A percentile compares a stretch with the other conserved stretches of the same genome.
phyloP scores from a whole-genome alignment of 2,329 filamentous ascomycete species.

The Chaetomiaceae sp. region DNA sequence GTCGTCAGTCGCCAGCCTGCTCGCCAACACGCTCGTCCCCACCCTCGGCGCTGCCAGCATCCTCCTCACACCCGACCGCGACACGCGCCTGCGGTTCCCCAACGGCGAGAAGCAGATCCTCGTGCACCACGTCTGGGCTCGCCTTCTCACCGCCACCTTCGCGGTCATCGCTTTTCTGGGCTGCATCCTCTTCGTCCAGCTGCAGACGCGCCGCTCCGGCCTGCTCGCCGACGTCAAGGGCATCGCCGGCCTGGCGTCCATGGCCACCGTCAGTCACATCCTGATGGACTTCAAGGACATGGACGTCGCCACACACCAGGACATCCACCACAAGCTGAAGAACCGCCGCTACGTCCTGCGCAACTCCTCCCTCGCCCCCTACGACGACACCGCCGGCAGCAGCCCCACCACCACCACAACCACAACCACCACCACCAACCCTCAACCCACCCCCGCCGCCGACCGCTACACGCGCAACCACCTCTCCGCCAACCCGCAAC shows the following conservation, averaged over 20 bases:
- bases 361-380: constrained; percentile 62
- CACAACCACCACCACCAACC: background rate
- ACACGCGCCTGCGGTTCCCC: constrained; percentile 37
- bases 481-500: constrained; percentile 57
- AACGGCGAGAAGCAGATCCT: constrained; percentile 46
- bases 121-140: constrained; percentile 54
- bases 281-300: constrained; percentile 67
- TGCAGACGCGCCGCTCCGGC: constrained; percentile 58
- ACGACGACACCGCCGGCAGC: constrained; percentile 33
- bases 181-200: constrained; percentile 51
- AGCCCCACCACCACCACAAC: background rate
- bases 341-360: constrained; percentile 61
- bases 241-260: constrained; percentile 66
- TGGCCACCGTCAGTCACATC: constrained; percentile 69
- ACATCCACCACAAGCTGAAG: constrained; percentile 63
- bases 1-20: constrained; percentile 57
- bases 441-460: too few species aligned
- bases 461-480: constrained; percentile 44
- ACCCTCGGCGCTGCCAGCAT: constrained; percentile 61
- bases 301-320: constrained; percentile 58
- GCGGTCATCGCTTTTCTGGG: constrained; percentile 53
- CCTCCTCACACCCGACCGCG: constrained; percentile 47
- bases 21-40: constrained; percentile 63
- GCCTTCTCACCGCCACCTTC: constrained; percentile 52
- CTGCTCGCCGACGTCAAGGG: constrained; percentile 63